Percentiles rank a stretch among this genome's conserved stretches.
These are phyloP conservation scores for Tympanopsis confertula DNA, from an alignment of 2,329 filamentous ascomycete genomes.

Conservation along the genomic window DNA sequence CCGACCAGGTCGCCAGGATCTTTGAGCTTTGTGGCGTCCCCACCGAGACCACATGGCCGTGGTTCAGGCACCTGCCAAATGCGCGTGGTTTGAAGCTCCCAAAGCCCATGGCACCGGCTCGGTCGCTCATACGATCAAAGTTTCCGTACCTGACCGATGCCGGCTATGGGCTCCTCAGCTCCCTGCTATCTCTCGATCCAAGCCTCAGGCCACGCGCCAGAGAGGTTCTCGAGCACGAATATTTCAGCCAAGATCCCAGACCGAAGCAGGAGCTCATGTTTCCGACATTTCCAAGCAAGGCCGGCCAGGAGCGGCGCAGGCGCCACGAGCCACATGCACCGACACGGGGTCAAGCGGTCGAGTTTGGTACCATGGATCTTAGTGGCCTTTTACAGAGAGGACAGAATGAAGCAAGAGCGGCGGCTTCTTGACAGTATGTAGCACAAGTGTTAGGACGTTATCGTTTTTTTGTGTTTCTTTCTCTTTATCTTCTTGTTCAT, in stretches of 20 bases:
- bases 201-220: slow-evolving; percentile 55
- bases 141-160: slow-evolving; percentile 74
- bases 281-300: slow-evolving; percentile 94
- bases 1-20: slow-evolving; percentile 77
- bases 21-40: slow-evolving; percentile 84
- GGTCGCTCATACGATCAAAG: slow-evolving; percentile 55
- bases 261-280: slow-evolving; percentile 89
- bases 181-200: slow-evolving; percentile 67
- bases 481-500: slow-evolving; percentile 2
- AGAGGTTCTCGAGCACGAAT: slow-evolving; percentile 67
- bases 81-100: slow-evolving; percentile 68
- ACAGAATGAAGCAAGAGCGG: slow-evolving; percentile 51
- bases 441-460: slow-evolving; percentile 10
- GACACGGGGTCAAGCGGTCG: slow-evolving; percentile 57
- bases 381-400: slow-evolving; percentile 60
- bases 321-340: slow-evolving; percentile 71
- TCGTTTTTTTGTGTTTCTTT: neutral
- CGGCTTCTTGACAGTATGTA: slow-evolving; percentile 52
- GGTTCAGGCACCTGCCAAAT: slow-evolving; percentile 77
- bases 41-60: slow-evolving; percentile 72
- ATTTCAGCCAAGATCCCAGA: slow-evolving; percentile 80
- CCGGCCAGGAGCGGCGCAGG: slow-evolving; percentile 74
- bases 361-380: slow-evolving; percentile 48
- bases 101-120: slow-evolving; percentile 21
- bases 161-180: slow-evolving; percentile 57